Evolutionary conservation across 768 basidiomycete genomes (phyloP).

Genomic region (Glaciozyma antarctica): DNA sequence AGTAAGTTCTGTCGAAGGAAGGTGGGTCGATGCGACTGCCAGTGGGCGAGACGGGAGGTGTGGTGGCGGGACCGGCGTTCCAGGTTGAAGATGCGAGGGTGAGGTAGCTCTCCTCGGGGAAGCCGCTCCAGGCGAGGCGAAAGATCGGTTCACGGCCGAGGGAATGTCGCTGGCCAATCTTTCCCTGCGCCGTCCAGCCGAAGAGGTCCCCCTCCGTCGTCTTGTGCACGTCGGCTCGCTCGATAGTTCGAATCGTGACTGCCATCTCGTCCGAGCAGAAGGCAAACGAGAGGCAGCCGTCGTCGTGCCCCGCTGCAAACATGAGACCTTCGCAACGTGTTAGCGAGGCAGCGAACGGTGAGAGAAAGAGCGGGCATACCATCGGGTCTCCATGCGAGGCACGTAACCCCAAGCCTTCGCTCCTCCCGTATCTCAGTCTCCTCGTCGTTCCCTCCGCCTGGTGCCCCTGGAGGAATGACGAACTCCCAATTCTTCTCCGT

Average conservation of each 20-base stretch:
- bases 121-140: constrained; percentile 75
- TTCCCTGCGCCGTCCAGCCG: constrained; percentile 31
- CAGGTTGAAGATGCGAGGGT: not conserved
- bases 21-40: not conserved
- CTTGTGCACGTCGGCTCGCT: constrained; percentile 43
- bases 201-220: constrained; percentile 43
- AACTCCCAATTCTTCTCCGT: constrained; percentile 57
- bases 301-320: constrained; percentile 68
- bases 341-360: not conserved
- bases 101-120: constrained; percentile 46
- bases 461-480: constrained; percentile 65
- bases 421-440: constrained; percentile 57
- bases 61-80: too few relatives aligned
- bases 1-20: not conserved
- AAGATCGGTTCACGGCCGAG: constrained; percentile 63
- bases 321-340: constrained; percentile 43
- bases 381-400: constrained; percentile 61
- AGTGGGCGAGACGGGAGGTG: too few relatives aligned
- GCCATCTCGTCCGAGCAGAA: constrained; percentile 68
- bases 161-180: constrained; percentile 15
- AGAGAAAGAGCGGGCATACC: constrained; percentile 25
- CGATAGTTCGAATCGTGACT: constrained; percentile 61
- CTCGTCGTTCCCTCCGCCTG: constrained; percentile 61
- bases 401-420: constrained; percentile 60
- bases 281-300: constrained; percentile 78